These are phyloP conservation scores for Clathrus columnatus DNA, from an alignment of 768 basidiomycete genomes.

Conservation along the genomic window DNA sequence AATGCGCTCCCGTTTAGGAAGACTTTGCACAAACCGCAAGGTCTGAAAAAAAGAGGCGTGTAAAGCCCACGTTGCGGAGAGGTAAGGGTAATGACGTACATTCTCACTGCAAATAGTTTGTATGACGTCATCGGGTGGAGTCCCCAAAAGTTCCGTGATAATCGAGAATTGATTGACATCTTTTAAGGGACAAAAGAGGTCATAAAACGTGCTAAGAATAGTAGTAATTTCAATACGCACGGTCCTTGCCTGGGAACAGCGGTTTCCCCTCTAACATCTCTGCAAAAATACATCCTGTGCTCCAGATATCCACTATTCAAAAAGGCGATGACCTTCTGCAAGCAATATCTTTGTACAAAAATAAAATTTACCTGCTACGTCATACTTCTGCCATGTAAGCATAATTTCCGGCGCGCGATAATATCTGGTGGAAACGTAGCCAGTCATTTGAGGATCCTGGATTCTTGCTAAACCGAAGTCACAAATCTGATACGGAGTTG, in stretches of 20 bases:
- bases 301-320: slow-evolving; percentile 86
- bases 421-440: slow-evolving; percentile 97
- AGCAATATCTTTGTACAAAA: not conserved
- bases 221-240: slow-evolving; percentile 46
- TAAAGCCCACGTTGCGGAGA: not conserved
- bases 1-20: slow-evolving; percentile 92
- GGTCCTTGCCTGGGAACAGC: slow-evolving; percentile 98
- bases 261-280: slow-evolving; percentile 99
- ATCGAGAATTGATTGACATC: slow-evolving; percentile 99
- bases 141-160: slow-evolving; percentile 95
- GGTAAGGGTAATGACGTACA: slow-evolving; percentile 37
- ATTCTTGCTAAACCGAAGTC: slow-evolving; percentile 98
- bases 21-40: slow-evolving; percentile 93
- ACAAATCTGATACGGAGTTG: slow-evolving; percentile 61
- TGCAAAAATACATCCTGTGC: slow-evolving; percentile 97
- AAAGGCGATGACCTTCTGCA: not conserved
- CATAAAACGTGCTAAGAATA: slow-evolving; percentile 3
- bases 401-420: slow-evolving; percentile 99
- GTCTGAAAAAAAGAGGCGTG: slow-evolving; percentile 47
- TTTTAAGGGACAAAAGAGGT: slow-evolving; percentile 25
- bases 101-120: slow-evolving; percentile 98
- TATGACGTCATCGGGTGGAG: slow-evolving; percentile 99
- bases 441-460: slow-evolving; percentile 99
- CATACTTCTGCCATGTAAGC: slow-evolving; percentile 99
- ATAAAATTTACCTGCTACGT: slow-evolving; percentile 57